Conservation (phyloP, 345 rosid genomes). For the Syzygium aromaticum region DNA sequence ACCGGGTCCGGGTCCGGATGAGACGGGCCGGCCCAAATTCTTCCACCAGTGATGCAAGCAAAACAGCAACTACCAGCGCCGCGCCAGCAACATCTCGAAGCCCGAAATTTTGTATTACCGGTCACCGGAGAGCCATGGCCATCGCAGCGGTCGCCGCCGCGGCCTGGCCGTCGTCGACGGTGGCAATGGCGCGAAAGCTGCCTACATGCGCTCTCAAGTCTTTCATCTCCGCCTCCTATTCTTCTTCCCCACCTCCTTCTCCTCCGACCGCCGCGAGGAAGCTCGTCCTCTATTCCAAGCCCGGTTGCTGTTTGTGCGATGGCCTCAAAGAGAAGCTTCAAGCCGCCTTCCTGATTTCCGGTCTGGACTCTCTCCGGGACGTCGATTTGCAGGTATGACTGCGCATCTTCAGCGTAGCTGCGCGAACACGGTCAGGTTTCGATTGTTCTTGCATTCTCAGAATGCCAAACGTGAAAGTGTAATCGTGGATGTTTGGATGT, state of each 20-base stretch:
- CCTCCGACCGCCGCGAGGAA: constrained; percentile 21
- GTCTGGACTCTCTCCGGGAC: constrained; percentile 59
- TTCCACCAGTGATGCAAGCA: neutral
- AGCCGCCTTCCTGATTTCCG: constrained; percentile 62
- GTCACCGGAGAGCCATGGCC: constrained; percentile 9
- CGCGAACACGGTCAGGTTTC: too few species aligned
- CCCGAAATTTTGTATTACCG: neutral
- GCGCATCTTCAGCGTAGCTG: neutral
- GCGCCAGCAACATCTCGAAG: neutral
- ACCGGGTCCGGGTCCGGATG: neutral
- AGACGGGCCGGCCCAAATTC: neutral
- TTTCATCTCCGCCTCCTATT: constrained; percentile 16
- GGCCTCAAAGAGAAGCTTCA: constrained; percentile 90
- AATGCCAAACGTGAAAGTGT: neutral
- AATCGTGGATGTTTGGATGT: neutral
- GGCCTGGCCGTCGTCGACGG: constrained; percentile 18
- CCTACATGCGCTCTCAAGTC: constrained; percentile 9
- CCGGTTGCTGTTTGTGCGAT: constrained; percentile 92
- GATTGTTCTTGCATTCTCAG: too few species aligned
- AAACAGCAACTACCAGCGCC: neutral
- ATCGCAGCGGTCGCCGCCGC: constrained; percentile 18
- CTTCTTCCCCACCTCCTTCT: constrained; percentile 12
- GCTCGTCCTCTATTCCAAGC: constrained; percentile 72
- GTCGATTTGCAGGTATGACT: constrained; percentile 52
- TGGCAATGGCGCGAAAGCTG: constrained; percentile 15